phyloP scores from a whole-genome alignment of 106 monocot species.

The Platanthera guangdongensis region DNA sequence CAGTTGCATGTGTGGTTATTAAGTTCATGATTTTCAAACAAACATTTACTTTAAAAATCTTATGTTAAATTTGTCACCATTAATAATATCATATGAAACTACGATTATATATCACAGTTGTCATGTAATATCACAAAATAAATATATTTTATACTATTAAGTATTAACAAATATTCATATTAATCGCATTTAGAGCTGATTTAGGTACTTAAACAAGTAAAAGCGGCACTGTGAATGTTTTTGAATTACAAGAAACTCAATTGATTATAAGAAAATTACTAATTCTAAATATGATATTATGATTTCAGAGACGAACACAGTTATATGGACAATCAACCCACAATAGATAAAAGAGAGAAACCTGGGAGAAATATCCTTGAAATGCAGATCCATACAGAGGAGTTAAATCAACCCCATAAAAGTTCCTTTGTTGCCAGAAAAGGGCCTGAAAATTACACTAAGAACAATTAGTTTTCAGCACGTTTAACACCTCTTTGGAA shows the following conservation, averaged over 20 bases:
- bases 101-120: no score
- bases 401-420: conserved; percentile 91
- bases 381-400: conserved; percentile 77
- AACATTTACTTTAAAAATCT: no score
- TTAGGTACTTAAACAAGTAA: no score
- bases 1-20: no score
- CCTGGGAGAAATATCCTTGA: conserved; percentile 96
- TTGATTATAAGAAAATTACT: neutral
- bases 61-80: no score
- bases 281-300: neutral
- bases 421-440: conserved; percentile 96
- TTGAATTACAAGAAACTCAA: neutral
- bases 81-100: no score
- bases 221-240: no score
- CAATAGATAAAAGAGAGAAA: conserved; percentile 8
- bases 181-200: no score
- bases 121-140: no score
- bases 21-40: no score
- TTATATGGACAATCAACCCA: neutral
- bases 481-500: neutral
- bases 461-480: neutral
- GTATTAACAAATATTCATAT: no score
- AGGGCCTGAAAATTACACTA: conserved; percentile 51
- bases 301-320: neutral
- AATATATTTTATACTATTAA: no score